Evolutionary conservation across 148 eudicot genomes (phyloP).

Genomic region (Cornus florida): DNA sequence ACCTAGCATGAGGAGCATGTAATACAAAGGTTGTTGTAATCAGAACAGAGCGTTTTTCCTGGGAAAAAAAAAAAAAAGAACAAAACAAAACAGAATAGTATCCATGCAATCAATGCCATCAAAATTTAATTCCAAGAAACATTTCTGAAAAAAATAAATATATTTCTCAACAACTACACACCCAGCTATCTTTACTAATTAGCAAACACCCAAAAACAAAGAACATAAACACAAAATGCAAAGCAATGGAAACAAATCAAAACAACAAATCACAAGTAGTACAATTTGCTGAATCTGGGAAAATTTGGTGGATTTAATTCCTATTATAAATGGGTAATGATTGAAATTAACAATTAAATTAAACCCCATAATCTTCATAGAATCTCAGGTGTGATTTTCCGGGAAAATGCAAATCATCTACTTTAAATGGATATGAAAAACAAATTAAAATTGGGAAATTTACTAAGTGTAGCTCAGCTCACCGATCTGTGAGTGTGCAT

Average conservation of each 20-base stretch:
- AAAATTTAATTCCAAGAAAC: slow-evolving; percentile 9
- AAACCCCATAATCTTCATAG: slow-evolving; percentile 17
- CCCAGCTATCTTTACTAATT: slow-evolving; percentile 15
- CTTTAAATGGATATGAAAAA: background rate
- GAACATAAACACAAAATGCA: slow-evolving; percentile 6
- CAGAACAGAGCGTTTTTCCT: slow-evolving; percentile 12
- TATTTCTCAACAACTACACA: background rate
- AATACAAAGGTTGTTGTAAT: slow-evolving; percentile 2
- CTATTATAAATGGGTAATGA: slow-evolving; percentile 6
- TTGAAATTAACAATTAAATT: slow-evolving; percentile 17
- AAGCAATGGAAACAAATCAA: slow-evolving; percentile 6
- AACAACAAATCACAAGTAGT: slow-evolving; percentile 11
- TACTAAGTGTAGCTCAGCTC: slow-evolving; percentile 20
- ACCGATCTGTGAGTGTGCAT: slow-evolving; percentile 23
- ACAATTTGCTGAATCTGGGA: slow-evolving; percentile 11
- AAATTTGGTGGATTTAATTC: slow-evolving; percentile 18
- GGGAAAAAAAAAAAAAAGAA: background rate
- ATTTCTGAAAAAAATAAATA: slow-evolving; percentile 2
- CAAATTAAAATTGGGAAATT: background rate
- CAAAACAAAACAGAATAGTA: background rate
- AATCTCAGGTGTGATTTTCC: slow-evolving; percentile 19
- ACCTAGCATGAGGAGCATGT: slow-evolving; percentile 6
- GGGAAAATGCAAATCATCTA: slow-evolving; percentile 15
- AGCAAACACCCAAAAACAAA: slow-evolving; percentile 8
- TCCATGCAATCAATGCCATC: slow-evolving; percentile 22